Evolutionary conservation across 257 asterid genomes (phyloP), one percentile per base, ranked within the genome.

Genomic region (Plantago major): DNA sequence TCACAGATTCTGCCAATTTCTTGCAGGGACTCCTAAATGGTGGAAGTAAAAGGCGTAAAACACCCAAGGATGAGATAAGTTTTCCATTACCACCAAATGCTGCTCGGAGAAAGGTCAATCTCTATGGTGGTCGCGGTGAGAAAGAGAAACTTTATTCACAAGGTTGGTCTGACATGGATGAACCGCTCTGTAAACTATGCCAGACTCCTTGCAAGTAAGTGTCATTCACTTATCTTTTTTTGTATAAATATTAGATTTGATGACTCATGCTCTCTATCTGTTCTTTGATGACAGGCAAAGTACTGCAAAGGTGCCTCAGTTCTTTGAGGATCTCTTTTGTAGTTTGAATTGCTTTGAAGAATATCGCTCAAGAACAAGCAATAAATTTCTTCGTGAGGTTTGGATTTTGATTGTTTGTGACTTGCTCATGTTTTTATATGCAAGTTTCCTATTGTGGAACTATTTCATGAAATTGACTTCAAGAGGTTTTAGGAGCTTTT

Each of bases 171-270:
- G 67, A 83, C 57, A 59, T 67, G 75, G 82, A 86, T 48, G 96
- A 86, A 81, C 99, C 99, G 59, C 97, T 92, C 71, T 92, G 99
- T 89, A 92, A 92, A 76, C 84, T 89, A 30, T 92, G 99, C 60
- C 99, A 86, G 78, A 73, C 59, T 71, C 89, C 88, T 71, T 92
- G 97, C 96, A 83, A 57, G 99, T 89, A 74, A 67, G 95, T 70
- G 65, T 47, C 37, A 48, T 46, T 51, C 16, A 28, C 55, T 67
- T 42, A 55, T 40, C 3, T 44, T 49, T 51, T 52, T 38, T 22
- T 9, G 51, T 42, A 50, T 9, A 68, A 60, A 60, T 22, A 55
- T 26, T 38, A 26, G 9, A 14, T 37, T 45, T 66, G 54, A 46
- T 40, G 45, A 71, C 58, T 48, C 58, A 10, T 18, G 9, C 18